Percentiles rank a stretch among this genome's conserved stretches.
phyloP scores from a whole-genome alignment of 352 stramenopile genomes.

The Peronospora belbahrii region DNA sequence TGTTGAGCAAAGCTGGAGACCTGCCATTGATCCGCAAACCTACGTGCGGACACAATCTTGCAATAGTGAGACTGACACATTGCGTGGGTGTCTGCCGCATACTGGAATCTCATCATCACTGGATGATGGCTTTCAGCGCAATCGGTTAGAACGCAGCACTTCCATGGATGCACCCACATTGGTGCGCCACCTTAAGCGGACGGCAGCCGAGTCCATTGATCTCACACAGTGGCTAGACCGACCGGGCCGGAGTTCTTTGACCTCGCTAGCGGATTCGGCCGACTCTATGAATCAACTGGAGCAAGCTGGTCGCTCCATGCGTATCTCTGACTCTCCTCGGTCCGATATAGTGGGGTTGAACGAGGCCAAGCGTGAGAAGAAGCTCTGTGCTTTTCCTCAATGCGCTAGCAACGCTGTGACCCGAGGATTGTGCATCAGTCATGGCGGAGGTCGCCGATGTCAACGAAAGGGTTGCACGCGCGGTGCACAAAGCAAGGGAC shows the following conservation, averaged over 20 bases:
- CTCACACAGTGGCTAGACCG: conserved; percentile 37
- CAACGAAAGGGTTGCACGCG: conserved; percentile 79
- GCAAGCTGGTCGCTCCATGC: conserved; percentile 28
- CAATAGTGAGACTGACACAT: conserved; percentile 13
- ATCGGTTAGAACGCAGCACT: conserved; percentile 50
- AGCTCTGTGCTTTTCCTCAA: conserved; percentile 63
- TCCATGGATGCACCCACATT: conserved; percentile 46
- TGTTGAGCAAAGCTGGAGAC: conserved; percentile 16
- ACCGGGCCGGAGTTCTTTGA: conserved; percentile 25
- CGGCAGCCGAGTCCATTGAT: conserved; percentile 27
- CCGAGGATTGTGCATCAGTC: conserved; percentile 72
- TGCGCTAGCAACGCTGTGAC: conserved; percentile 76
- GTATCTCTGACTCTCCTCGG: conserved; percentile 25
- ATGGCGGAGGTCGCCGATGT: conserved; percentile 70
- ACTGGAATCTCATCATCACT: background rate
- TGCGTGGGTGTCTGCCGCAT: conserved; percentile 4
- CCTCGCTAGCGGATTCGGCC: conserved; percentile 51
- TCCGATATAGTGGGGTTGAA: conserved; percentile 3
- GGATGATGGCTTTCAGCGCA: conserved; percentile 16
- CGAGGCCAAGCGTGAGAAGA: conserved; percentile 56
- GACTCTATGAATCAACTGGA: conserved; percentile 48
- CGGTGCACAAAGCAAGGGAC: conserved; percentile 69
- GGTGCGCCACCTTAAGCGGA: conserved; percentile 19
- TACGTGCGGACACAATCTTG: conserved; percentile 25
- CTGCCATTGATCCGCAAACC: conserved; percentile 11